Base-by-base conservation (phyloP, 1,284 basidiomycete genomes). In the Kwoniella shivajii region DNA sequence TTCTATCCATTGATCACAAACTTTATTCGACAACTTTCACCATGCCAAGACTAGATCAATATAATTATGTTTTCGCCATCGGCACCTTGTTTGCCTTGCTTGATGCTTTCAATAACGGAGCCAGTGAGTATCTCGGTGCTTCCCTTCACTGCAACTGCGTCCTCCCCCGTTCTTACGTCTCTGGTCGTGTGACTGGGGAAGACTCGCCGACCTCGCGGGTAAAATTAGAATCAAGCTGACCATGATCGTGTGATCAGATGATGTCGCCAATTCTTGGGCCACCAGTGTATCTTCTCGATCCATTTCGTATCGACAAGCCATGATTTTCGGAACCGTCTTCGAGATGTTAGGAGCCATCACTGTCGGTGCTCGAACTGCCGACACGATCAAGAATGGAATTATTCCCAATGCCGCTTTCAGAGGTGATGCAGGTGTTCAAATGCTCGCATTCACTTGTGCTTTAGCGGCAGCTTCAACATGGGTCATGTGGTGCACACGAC, bases 301-400 rank as follows among this genome's bases (percentile, higher is more conserved):
- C 27, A 63, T 82, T 39, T 74, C 78, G 6, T 73, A 81, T 64
- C 63, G 69, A 34, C 80, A 81, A 64, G 81, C 81, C 1, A 73
- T 76, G 57, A 51, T 80, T 2, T 73, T 78, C 24, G 81, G 80
- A 18, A 76, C 78, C 6, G 65, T 81, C 33, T 79, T 79, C 57
- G 80, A 82, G 56, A 79, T 80, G 65, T 58, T 79, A 10, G 78
- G 79, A 51, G 79, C 80, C 2, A 74, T 80, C 14, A 67, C 73
- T 0, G 79, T 79, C n/a, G 80, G 79, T 33, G 74, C 78, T 6
- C 77, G 80, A 45, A 78, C 77, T 4, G 71, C 76, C 50, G 74
- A 76, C 50, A 82, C 80, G 4, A 80, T 82, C 75, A 81, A 80
- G 66, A 80, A 80, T 66, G 78, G 78, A 41, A 81, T 80, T 66